A percentile compares a stretch with the other conserved stretches of the same genome.
These are phyloP conservation scores for Aspergillus tamarii DNA, from an alignment of 2,329 filamentous ascomycete genomes.

Conservation along the genomic window DNA sequence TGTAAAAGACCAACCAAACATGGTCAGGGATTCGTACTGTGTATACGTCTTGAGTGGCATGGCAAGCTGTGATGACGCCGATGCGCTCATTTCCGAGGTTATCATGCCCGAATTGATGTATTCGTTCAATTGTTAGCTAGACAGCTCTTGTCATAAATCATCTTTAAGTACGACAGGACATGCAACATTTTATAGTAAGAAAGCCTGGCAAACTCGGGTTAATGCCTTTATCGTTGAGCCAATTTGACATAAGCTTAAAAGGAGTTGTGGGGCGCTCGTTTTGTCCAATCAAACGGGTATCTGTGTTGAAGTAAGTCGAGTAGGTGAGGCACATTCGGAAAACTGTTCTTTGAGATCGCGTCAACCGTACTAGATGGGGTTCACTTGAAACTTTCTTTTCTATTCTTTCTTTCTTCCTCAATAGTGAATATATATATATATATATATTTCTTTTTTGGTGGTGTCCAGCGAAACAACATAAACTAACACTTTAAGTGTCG, in stretches of 20 bases:
- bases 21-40: not conserved
- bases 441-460: too few relatives aligned
- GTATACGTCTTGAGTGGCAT: not conserved
- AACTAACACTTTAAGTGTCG: too few relatives aligned
- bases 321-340: not conserved
- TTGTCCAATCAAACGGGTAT: not conserved
- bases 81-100: not conserved
- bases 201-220: not conserved
- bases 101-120: not conserved
- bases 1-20: not conserved
- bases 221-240: conserved; percentile 1
- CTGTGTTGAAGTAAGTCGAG: not conserved
- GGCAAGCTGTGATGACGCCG: not conserved
- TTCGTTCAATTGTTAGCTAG: not conserved
- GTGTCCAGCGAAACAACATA: not conserved
- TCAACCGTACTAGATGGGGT: not conserved
- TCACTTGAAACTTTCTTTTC: not conserved
- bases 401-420: too few relatives aligned
- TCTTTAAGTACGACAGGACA: not conserved
- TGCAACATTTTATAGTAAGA: not conserved
- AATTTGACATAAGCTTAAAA: conserved; percentile 14
- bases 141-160: not conserved
- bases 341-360: not conserved
- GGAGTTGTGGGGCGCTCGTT: conserved; percentile 5
- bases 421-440: too few relatives aligned